Evolutionary conservation across 495 filamentous ascomycete genomes (phyloP).

Genomic region (Haplographium delicatum): DNA sequence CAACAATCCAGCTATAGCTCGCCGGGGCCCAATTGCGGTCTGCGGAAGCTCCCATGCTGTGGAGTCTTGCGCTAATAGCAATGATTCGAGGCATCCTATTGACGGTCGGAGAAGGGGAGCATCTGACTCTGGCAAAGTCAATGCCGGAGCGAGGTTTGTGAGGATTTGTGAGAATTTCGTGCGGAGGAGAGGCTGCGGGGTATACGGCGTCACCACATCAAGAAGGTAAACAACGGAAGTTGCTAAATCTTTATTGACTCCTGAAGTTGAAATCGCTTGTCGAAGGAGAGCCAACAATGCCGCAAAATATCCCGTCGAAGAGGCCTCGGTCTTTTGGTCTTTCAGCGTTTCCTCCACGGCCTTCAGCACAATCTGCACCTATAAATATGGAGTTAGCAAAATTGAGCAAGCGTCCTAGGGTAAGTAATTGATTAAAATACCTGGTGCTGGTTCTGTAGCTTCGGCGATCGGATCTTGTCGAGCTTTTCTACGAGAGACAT

Average conservation of each 20-base stretch:
- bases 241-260: conserved; percentile 76
- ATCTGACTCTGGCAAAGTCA: conserved; percentile 76
- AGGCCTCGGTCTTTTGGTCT: conserved; percentile 74
- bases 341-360: conserved; percentile 89
- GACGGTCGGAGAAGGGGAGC: conserved; percentile 80
- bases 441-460: conserved; percentile 92
- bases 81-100: conserved; percentile 87
- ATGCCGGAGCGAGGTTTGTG: conserved; percentile 72
- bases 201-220: conserved; percentile 77
- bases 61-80: conserved; percentile 83
- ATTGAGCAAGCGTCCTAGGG: too few species aligned
- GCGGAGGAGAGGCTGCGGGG: conserved; percentile 78
- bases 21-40: conserved; percentile 78
- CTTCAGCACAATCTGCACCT: conserved; percentile 84
- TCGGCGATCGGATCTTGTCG: conserved; percentile 92
- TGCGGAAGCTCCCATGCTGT: conserved; percentile 81
- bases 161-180: conserved; percentile 94
- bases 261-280: conserved; percentile 60
- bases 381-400: too few species aligned
- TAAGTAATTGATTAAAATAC: conserved; percentile 50
- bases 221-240: conserved; percentile 92
- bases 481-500: conserved; percentile 85
- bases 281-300: conserved; percentile 85
- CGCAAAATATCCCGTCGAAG: conserved; percentile 90
- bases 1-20: conserved; percentile 82